Conservation (phyloP, 192 early-diverging fungal genomes). For the Coemansia sp. region DNA sequence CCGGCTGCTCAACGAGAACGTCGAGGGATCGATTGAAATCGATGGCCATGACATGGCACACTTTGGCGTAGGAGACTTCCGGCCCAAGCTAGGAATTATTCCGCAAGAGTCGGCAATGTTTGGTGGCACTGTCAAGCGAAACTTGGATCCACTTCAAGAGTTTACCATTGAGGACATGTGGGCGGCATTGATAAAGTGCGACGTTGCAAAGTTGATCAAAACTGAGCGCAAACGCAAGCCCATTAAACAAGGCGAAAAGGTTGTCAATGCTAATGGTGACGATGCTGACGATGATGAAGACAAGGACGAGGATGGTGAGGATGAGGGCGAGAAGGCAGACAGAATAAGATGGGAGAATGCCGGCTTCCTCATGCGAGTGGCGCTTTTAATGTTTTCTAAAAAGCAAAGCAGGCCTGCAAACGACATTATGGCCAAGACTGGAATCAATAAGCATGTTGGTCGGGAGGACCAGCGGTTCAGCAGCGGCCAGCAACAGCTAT, state of each 20-base stretch:
- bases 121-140: conserved; percentile 62
- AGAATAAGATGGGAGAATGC: not conserved
- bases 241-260: not conserved
- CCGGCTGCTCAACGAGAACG: conserved; percentile 60
- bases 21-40: conserved; percentile 62
- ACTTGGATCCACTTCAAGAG: conserved; percentile 66
- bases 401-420: conserved; percentile 8
- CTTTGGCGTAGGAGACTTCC: conserved; percentile 57
- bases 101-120: conserved; percentile 70
- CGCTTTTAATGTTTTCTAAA: not conserved
- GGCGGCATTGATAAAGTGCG: conserved; percentile 56
- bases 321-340: conserved; percentile 56
- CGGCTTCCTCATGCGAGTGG: not conserved
- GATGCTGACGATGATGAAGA: conserved; percentile 17
- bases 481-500: conserved; percentile 63
- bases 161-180: conserved; percentile 64
- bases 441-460: not conserved
- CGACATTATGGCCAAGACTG: too few species aligned
- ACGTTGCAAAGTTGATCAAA: not conserved
- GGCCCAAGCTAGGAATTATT: conserved; percentile 59
- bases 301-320: conserved; percentile 44
- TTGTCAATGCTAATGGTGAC: not conserved
- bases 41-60: conserved; percentile 71
- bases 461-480: conserved; percentile 42
- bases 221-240: not conserved